Percentiles rank a stretch among this genome's conserved stretches.
Evolutionary conservation across 495 filamentous ascomycete species (phyloP).

Genomic region (Xylaria curta): DNA sequence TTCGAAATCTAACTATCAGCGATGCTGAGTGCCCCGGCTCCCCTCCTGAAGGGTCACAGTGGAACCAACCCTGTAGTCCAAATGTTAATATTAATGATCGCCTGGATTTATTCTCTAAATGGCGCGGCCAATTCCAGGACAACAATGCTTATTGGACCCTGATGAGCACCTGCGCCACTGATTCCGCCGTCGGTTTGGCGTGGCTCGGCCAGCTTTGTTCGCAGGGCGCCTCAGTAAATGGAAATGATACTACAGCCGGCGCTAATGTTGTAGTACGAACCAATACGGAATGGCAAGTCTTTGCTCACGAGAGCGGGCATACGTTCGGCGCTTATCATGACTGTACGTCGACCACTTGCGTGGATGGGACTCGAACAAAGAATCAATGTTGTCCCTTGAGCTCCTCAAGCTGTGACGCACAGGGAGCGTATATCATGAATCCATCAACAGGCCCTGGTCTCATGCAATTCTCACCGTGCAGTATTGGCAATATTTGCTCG

Average conservation of each 20-base stretch:
- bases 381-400: constrained; percentile 90
- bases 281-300: constrained; percentile 89
- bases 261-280: constrained; percentile 92
- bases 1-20: constrained; percentile 82
- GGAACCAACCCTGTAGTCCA: constrained; percentile 77
- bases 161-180: constrained; percentile 83
- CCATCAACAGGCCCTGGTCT: constrained; percentile 78
- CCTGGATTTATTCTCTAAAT: constrained; percentile 85
- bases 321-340: constrained; percentile 97
- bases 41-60: constrained; percentile 67
- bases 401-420: constrained; percentile 72
- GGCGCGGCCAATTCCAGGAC: constrained; percentile 77
- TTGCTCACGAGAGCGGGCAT: constrained; percentile 95
- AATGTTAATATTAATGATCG: constrained; percentile 75
- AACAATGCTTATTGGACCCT: constrained; percentile 93
- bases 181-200: constrained; percentile 85
- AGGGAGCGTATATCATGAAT: constrained; percentile 89
- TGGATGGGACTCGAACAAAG: constrained; percentile 58
- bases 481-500: constrained; percentile 94
- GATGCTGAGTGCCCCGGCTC: constrained; percentile 70
- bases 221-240: constrained; percentile 54
- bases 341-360: constrained; percentile 74
- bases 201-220: constrained; percentile 93
- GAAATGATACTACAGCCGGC: constrained; percentile 74
- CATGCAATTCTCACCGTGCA: constrained; percentile 82